Evolutionary conservation across 768 basidiomycete genomes (phyloP), one percentile per base, ranked within the genome.

Genomic region (Leccinum barrowsii): DNA sequence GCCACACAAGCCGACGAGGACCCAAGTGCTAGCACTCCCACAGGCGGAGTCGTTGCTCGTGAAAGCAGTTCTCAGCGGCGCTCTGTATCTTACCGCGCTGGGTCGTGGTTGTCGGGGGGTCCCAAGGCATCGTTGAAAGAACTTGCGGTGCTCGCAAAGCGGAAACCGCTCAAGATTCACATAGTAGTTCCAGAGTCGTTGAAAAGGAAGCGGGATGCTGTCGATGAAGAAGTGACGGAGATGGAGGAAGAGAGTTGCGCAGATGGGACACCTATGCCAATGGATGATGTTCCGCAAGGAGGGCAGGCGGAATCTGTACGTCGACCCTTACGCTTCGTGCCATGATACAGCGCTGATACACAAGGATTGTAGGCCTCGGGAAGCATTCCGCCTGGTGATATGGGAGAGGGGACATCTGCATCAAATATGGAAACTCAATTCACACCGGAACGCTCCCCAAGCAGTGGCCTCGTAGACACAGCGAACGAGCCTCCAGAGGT

Each of bases 71-170:
- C 8, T 19, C 19, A 19, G 44, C 24, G 34, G 11, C 34, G 46
- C 19, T 63, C 52, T 3, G 53, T 59, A 10, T 44, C 30, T 10
- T 1, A 17, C 28, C 56, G 8, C 17, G 5, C 15, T 24, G 47
- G 24, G 2, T 55, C 50, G 34, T 46, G n/a, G 13, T 11, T 40
- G 17, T 8, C 42, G 15, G 69, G 70, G 13, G 70, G 70, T 0
- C 66, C 66, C 5, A 34, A 35, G 5, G 67, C 70, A 6, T 61
- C 66, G 19, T 1, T 68, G 50, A 44, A 52, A 0, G 60, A 71
- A 32, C 42, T 71, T 7, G 35, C 30, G 17, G 0, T 37, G 19
- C 55, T 70, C 1, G 66, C 70, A 15, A 59, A 62, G 34, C 55
- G 63, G n/a, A 40, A 40, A 1, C 57, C 61, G n/a, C 30, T 58